These are phyloP conservation scores for Melastoma candidum DNA, from an alignment of 441 rosid species.

Conservation along the genomic window DNA sequence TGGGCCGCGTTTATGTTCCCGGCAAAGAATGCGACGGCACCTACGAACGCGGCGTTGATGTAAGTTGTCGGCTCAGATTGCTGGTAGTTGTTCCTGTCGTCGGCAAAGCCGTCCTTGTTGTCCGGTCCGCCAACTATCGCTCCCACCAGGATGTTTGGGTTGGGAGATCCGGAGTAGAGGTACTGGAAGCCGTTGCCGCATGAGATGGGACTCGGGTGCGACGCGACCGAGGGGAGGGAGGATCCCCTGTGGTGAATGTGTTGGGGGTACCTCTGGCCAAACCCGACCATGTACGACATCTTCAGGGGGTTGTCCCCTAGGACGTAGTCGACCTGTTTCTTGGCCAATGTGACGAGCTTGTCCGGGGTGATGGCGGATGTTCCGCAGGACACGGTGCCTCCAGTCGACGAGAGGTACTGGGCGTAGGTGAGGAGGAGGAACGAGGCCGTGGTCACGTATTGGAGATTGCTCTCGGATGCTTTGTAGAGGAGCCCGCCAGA, in stretches of 20 bases:
- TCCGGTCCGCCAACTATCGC: slow-evolving; percentile 84
- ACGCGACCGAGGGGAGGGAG: slow-evolving; percentile 48
- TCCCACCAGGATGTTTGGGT: slow-evolving; percentile 65
- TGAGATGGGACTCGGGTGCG: slow-evolving; percentile 39
- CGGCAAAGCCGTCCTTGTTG: slow-evolving; percentile 43
- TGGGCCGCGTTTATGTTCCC: slow-evolving; percentile 10
- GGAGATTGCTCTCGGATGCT: slow-evolving; percentile 62
- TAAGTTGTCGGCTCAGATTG: slow-evolving; percentile 84
- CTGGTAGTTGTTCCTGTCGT: slow-evolving; percentile 51
- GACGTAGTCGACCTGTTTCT: slow-evolving; percentile 64
- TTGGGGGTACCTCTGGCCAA: slow-evolving; percentile 46
- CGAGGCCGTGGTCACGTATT: slow-evolving; percentile 57
- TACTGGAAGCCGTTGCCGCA: slow-evolving; percentile 53
- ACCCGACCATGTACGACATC: slow-evolving; percentile 84
- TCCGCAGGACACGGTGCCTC: slow-evolving; percentile 34
- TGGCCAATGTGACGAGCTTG: slow-evolving; percentile 30
- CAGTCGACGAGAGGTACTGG: slow-evolving; percentile 43
- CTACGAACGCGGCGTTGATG: slow-evolving; percentile 87
- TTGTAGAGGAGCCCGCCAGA: slow-evolving; percentile 77
- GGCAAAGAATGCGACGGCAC: slow-evolving; percentile 59
- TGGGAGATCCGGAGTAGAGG: slow-evolving; percentile 37
- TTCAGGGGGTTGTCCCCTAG: slow-evolving; percentile 75
- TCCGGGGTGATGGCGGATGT: slow-evolving; percentile 29
- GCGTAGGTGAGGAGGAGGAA: slow-evolving; percentile 74
- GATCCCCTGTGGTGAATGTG: slow-evolving; percentile 91